These are phyloP conservation scores for Chlorella sorokiniana DNA, from an alignment of 139 green algal genomes.

Conservation along the genomic window DNA sequence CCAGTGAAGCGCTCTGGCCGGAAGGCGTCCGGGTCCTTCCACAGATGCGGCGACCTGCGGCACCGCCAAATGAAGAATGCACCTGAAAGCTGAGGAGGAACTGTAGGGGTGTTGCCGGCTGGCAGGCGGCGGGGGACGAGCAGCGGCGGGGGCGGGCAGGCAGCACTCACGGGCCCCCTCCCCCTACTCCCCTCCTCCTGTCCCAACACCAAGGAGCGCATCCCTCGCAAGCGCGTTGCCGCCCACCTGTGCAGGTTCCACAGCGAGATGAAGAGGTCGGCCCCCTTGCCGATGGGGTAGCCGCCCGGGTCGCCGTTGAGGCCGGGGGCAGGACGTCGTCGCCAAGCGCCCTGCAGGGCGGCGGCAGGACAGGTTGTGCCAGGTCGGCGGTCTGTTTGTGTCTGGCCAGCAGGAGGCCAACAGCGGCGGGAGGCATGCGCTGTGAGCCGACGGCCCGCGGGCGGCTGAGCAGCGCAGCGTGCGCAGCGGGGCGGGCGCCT, in stretches of 20 bases:
- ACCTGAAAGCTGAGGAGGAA: neutral
- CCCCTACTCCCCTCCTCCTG: too few relatives aligned
- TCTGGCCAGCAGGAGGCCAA: too few relatives aligned
- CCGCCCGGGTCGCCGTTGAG: constrained; percentile 63
- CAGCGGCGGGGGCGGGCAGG: too few relatives aligned
- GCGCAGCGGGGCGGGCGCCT: neutral
- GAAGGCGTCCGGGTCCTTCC: constrained; percentile 93
- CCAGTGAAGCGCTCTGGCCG: constrained; percentile 85
- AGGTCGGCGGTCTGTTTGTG: too few relatives aligned
- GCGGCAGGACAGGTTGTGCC: neutral
- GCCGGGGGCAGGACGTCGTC: constrained; percentile 81
- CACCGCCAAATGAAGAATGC: neutral
- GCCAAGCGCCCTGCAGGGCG: constrained; percentile 70
- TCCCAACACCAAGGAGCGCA: too few relatives aligned
- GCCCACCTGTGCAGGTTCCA: constrained; percentile 95
- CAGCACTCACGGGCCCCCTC: too few relatives aligned
- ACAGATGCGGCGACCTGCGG: constrained; percentile 85
- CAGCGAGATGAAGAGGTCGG: constrained; percentile 97
- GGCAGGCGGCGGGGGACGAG: too few relatives aligned
- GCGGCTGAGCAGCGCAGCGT: too few relatives aligned
- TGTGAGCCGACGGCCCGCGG: too few relatives aligned
- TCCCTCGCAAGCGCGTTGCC: neutral
- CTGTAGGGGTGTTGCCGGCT: too few relatives aligned
- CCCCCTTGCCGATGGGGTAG: constrained; percentile 91
- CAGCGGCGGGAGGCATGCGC: neutral